Base-by-base conservation (phyloP, 495 filamentous ascomycete species). In the Aspergillus heteromorphus region DNA sequence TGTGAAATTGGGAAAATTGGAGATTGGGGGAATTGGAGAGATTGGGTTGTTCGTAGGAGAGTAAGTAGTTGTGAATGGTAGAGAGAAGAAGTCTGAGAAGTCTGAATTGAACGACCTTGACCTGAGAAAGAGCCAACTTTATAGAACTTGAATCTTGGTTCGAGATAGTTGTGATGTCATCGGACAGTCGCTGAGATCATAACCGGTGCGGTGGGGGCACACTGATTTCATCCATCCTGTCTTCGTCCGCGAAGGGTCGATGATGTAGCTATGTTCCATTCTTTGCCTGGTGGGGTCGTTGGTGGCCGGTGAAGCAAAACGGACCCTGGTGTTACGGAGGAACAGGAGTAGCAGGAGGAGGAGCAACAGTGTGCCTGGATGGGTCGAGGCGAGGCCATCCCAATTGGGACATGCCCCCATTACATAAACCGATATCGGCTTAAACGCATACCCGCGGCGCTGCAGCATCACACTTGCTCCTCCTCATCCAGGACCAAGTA, bases 111-210 rank as follows among this genome's bases (percentile, higher is more conserved):
- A 14, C 40, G 36, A 38, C n/a, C 7, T 8, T 8, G n/a, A 1
- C 17, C 17, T 34, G 20, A n/a, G 3, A 25, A 13, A 29, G 36
- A 20, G 16, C 17, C 5, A 13, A n/a, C 13, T 38, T 38, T 38
- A 38, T 38, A 38, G 34, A 38, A n/a, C 10, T 13, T 11, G 40
- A 14, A 31, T 20, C 25, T 7, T 49, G 54, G 48, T 47, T 54
- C 27, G 1, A 4, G 14, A 40, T 51, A 8, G 36, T 29, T 45
- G 65, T 71, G 68, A 71, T 70, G 65, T 71, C 68, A 71, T 68
- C 43, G 49, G 58, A 50, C 58, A 66, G 63, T 66, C 65, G 62
- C 65, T 69, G 68, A 70, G 59, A 66, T 69, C 66, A 69, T 71
- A 63, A 38, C 34, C 7, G 18, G 64, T 70, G 63, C 63, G 67